Percentiles rank a stretch among this genome's conserved stretches.
Evolutionary conservation across 129 eudicot genomes (phyloP).

Genomic region (Pittosporum tobira): DNA sequence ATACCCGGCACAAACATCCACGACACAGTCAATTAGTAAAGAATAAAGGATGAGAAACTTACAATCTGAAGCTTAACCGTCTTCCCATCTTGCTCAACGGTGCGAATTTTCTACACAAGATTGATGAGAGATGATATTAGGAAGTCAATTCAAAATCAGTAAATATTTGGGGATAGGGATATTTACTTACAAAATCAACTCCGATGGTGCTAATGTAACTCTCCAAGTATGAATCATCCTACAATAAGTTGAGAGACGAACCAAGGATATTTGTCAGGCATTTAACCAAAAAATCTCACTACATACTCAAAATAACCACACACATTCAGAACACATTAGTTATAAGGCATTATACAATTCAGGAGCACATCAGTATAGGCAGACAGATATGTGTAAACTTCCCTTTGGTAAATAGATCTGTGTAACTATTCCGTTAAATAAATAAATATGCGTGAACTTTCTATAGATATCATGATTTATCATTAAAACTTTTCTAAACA

Average conservation of each 20-base stretch:
- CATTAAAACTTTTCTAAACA: background rate
- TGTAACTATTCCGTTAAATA: background rate
- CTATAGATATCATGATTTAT: background rate
- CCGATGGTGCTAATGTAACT: conserved; percentile 76
- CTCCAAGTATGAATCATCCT: conserved; percentile 70
- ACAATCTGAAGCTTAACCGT: conserved; percentile 90
- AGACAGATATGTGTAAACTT: background rate
- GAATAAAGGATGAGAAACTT: conserved; percentile 16
- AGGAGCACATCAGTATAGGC: background rate
- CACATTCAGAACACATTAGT: background rate
- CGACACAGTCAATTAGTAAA: background rate
- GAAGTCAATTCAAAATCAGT: conserved; percentile 3
- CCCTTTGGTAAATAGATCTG: background rate
- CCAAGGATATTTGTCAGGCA: conserved; percentile 7
- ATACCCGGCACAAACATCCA: background rate
- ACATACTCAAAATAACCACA: background rate
- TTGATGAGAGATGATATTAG: background rate
- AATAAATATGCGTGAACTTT: background rate
- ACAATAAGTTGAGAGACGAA: conserved; percentile 16
- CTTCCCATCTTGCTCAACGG: conserved; percentile 93
- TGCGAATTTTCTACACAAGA: conserved; percentile 68
- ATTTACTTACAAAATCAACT: conserved; percentile 65
- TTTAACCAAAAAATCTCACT: background rate
- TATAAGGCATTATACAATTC: background rate
- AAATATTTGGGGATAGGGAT: conserved; percentile 1